phyloP scores from a whole-genome alignment of 208 protist genomes.

The Wallacemonas sp. region DNA sequence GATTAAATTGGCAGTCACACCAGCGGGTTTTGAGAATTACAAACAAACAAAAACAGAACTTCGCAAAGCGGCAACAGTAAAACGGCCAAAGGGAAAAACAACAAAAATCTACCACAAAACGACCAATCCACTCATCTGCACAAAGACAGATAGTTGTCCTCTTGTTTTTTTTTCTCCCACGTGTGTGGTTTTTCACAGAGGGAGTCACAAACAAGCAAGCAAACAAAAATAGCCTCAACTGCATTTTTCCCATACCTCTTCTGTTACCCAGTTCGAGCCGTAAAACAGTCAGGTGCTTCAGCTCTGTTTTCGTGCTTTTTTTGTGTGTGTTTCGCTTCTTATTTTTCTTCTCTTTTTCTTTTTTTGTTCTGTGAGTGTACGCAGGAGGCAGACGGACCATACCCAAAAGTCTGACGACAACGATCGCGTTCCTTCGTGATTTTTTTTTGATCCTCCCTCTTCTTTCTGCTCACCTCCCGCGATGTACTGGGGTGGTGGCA shows the following conservation, averaged over 20 bases:
- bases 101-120: constrained; percentile 14
- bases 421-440: constrained; percentile 15
- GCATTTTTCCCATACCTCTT: not conserved
- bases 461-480: no score
- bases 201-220: not conserved
- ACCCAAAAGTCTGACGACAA: not conserved
- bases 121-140: no score
- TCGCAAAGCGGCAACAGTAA: not conserved
- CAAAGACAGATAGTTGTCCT: no score
- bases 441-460: not conserved
- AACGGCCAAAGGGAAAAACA: constrained; percentile 8
- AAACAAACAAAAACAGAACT: not conserved
- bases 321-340: constrained; percentile 3
- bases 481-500: constrained; percentile 6
- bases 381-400: no score
- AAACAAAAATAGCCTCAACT: not conserved
- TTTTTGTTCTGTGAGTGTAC: constrained; percentile 1
- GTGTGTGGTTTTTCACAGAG: no score
- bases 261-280: not conserved
- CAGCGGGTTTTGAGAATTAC: not conserved
- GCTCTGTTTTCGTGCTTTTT: not conserved
- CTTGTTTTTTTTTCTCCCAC: no score
- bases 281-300: not conserved
- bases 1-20: no score
- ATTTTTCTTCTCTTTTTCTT: constrained; percentile 5